Percentiles rank a stretch among this genome's conserved stretches.
These are phyloP conservation scores for Theileria annulata DNA, from an alignment of 169 alveolate species.

Conservation along the genomic window DNA sequence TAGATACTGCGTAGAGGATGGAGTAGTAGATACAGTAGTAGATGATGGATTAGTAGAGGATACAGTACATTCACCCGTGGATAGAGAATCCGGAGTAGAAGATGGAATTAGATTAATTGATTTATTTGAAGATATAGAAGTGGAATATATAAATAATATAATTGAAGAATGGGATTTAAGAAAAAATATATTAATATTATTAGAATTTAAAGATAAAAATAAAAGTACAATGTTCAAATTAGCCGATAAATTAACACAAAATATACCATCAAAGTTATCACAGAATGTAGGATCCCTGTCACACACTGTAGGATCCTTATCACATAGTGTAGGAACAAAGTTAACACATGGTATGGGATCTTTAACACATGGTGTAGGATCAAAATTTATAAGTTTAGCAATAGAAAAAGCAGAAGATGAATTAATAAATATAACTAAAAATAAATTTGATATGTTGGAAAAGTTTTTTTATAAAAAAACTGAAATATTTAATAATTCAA, in stretches of 20 bases:
- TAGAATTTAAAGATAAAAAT: background rate
- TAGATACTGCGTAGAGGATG: too few species aligned
- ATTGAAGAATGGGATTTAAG: background rate
- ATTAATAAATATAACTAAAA: constrained; percentile 21
- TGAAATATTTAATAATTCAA: constrained; percentile 9
- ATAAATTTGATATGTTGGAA: constrained; percentile 52
- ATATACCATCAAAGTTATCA: background rate
- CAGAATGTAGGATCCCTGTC: background rate
- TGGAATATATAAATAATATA: too few species aligned
- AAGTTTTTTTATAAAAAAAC: constrained; percentile 31
- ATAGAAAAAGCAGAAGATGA: constrained; percentile 54
- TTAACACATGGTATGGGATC: constrained; percentile 20
- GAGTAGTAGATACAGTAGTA: too few species aligned
- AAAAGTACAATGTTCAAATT: constrained; percentile 3
- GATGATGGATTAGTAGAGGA: too few species aligned
- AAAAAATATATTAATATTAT: background rate
- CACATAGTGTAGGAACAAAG: background rate
- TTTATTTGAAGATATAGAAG: background rate
- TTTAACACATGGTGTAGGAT: constrained; percentile 18
- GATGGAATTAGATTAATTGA: background rate
- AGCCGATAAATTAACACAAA: background rate
- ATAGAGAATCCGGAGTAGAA: too few species aligned
- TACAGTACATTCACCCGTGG: too few species aligned
- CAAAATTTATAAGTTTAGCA: constrained; percentile 49
- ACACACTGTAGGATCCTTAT: background rate